Evolutionary conservation across 1,284 basidiomycete genomes (phyloP).

Genomic region (Sparassis latifolia): DNA sequence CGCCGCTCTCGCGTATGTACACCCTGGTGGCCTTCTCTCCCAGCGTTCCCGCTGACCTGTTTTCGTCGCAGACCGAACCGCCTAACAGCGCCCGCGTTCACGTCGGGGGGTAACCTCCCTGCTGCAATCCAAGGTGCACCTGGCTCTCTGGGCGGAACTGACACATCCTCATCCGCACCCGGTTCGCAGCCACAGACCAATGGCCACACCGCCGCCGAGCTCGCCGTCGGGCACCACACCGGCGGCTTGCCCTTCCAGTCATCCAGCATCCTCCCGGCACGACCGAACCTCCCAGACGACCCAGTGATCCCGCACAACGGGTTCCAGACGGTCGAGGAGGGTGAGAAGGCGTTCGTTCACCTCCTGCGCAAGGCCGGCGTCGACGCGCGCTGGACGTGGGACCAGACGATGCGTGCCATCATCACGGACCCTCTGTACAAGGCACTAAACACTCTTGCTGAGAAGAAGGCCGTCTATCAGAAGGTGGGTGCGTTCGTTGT

Average conservation of each 20-base stretch:
- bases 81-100: slow-evolving; percentile 10
- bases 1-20: slow-evolving; percentile 23
- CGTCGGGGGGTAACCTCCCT: slow-evolving; percentile 8
- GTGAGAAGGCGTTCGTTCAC: slow-evolving; percentile 90
- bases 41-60: slow-evolving; percentile 2
- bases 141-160: slow-evolving; percentile 27
- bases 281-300: slow-evolving; percentile 77
- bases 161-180: slow-evolving; percentile 27
- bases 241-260: slow-evolving; percentile 52
- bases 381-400: slow-evolving; percentile 94
- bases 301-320: slow-evolving; percentile 84
- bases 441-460: slow-evolving; percentile 86
- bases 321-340: slow-evolving; percentile 81
- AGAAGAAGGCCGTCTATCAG: slow-evolving; percentile 92
- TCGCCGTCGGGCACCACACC: slow-evolving; percentile 41
- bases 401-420: slow-evolving; percentile 94
- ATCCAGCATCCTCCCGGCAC: slow-evolving; percentile 56
- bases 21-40: background rate
- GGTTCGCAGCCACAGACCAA: slow-evolving; percentile 34
- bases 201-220: slow-evolving; percentile 35
- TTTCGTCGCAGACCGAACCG: background rate
- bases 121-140: slow-evolving; percentile 26
- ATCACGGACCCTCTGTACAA: slow-evolving; percentile 98
- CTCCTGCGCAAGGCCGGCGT: slow-evolving; percentile 85
- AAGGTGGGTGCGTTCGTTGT: slow-evolving; percentile 50